Base-by-base conservation (phyloP, 129 eudicot genomes). In the Cynara cardunculus region DNA sequence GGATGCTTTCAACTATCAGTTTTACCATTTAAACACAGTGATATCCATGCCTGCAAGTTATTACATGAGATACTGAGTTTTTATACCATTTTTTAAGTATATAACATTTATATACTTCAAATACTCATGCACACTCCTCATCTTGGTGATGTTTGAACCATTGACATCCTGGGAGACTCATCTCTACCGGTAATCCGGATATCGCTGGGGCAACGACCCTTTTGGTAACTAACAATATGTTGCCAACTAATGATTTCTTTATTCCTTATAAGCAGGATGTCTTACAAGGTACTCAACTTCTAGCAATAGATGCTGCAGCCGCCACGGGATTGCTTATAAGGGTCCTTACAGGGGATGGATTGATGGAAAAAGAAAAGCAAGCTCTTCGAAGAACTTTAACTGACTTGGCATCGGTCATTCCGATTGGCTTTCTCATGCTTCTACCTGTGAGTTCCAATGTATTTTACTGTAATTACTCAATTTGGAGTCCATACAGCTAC, bases 261-360 rank as follows among this genome's bases (percentile, higher is more conserved):
- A 56, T 56, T 56, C 25, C 65, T 64, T 24, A 61, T 74, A 70
- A 72, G 74, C 97, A 96, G 99, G 97, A 88, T 89, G 95, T 96
- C 26, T 83, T 85, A 87, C 98, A 92, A 88, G 99, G 98, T 69
- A 96, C 98, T 76, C 99, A 92, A 81, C 99, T 96, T 85, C 94
- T 96, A 71, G 99, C 97, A 19, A 89, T 92, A 76, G 99, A 95
- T 85, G 90, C 87, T 73, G 97, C 87, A 79, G 97, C 99, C 70
- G 94, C 97, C 16, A 56, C 84, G 31, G 97, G 93, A 32, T 87
- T 92, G 83, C 93, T 96, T 74, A 86, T 94, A 84, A 84, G 93
- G 83, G 84, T 81, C 62, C 77, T 96, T 75, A 91, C 81, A 37
- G 95, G 99, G 56, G 98, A 92, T 73, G 95, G 93, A 61, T 85